These are phyloP conservation scores for Fusarium luffae DNA, from an alignment of 2,329 filamentous ascomycete genomes.

Conservation along the genomic window DNA sequence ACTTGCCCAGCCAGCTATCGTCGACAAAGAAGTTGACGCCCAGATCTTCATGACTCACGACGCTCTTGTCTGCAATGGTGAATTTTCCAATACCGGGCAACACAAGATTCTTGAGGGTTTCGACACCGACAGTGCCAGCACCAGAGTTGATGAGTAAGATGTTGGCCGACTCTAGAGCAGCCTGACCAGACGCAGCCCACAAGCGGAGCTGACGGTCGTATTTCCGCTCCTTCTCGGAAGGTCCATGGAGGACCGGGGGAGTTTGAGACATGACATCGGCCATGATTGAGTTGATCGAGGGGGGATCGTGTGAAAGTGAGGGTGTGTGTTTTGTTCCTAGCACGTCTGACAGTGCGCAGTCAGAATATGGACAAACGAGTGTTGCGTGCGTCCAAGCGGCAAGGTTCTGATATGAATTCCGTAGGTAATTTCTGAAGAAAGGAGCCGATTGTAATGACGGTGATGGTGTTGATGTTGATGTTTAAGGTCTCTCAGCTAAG, in stretches of 20 bases:
- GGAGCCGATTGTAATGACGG: slow-evolving; percentile 1
- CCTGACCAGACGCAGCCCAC: slow-evolving; percentile 93
- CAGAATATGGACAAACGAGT: slow-evolving; percentile 19
- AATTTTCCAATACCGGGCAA: slow-evolving; percentile 92
- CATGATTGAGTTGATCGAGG: slow-evolving; percentile 38
- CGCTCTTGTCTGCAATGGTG: slow-evolving; percentile 84
- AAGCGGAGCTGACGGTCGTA: slow-evolving; percentile 96
- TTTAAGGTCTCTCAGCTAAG: not conserved
- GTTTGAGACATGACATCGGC: slow-evolving; percentile 48
- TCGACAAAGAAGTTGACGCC: slow-evolving; percentile 98
- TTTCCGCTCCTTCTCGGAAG: slow-evolving; percentile 74
- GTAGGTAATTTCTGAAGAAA: slow-evolving; percentile 1
- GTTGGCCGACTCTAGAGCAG: slow-evolving; percentile 88
- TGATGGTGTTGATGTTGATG: slow-evolving; percentile 19
- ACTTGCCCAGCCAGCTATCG: slow-evolving; percentile 78
- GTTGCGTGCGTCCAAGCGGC: not conserved
- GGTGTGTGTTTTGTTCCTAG: not conserved
- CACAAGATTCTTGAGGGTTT: slow-evolving; percentile 97
- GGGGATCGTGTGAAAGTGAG: not conserved
- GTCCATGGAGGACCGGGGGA: slow-evolving; percentile 57
- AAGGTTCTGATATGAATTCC: slow-evolving; percentile 10
- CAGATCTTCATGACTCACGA: slow-evolving; percentile 83
- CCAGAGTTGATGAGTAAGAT: slow-evolving; percentile 92
- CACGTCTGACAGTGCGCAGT: not conserved
- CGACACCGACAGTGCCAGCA: slow-evolving; percentile 86